Evolutionary conservation across 129 eudicot species (phyloP), one percentile per base, ranked within the genome.

Genomic region (Silybum marianum): DNA sequence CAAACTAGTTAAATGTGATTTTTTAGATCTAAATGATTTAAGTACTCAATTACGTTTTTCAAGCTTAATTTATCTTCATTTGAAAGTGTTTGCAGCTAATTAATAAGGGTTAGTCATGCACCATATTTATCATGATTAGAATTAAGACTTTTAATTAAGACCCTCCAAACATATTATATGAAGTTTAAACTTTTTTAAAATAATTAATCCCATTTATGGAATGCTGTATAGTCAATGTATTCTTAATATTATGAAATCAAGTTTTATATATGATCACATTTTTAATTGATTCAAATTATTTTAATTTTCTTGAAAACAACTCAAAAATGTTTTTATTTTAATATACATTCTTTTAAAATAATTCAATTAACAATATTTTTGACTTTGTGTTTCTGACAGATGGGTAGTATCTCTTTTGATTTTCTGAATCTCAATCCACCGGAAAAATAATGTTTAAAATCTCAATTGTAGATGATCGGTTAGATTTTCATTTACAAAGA

Each of bases 341-440:
- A 44, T 34, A 80, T 21, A 0, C 13, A 51, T 54, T 51, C 77
- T 36, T 16, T 26, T 38, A 80, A 24, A 62, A 32, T 32, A 58
- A 72, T 19, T 19, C 73, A 39, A 80, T 80, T 48, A 73, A 9
- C 11, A 65, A 63, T 42, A 39, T 73, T 73, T 58, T 40, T 23
- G 68, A 75, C 69, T 75, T 72, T 72, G 26, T 75, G 78, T 79
- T 69, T 44, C 34, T 28, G 24, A 79, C 82, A 79, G 76, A 79
- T 69, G 38, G 70, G 58, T 79, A 60, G 71, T 24, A 67, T 25
- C 40, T 14, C 24, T 72, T 72, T 36, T 72, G 76, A 72, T 72
- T 21, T 72, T 36, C 22, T 72, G 76, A 72, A 72, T 65, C 69
- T 65, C 28, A 65, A 65, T 65, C 69, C 30, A 65, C 28, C 16